Conservation (phyloP, 129 eudicot species). For the Artemisia argyi region DNA sequence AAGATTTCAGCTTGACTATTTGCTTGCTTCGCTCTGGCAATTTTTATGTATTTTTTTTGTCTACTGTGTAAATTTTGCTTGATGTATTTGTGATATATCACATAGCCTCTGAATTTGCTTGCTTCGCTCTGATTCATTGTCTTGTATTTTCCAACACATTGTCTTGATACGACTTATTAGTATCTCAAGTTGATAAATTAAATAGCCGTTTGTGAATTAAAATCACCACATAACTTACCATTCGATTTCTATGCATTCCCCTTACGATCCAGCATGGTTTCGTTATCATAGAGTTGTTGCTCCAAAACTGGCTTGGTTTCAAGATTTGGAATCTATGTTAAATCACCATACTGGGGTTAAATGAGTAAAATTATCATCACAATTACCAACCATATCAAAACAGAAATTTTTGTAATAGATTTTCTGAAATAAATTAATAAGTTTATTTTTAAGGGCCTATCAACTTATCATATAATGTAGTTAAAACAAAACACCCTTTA, state of each 20-base stretch:
- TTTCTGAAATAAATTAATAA: too few species aligned
- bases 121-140: background rate
- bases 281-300: background rate
- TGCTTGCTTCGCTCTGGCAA: background rate
- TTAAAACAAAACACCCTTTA: too few species aligned
- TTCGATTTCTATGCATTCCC: background rate
- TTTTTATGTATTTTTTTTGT: background rate
- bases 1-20: constrained; percentile 21
- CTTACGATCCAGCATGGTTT: background rate
- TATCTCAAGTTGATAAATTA: background rate
- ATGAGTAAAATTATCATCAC: too few species aligned
- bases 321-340: background rate
- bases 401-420: too few species aligned
- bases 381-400: too few species aligned
- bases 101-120: background rate
- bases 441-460: too few species aligned
- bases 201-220: background rate
- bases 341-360: background rate
- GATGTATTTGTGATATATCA: constrained; percentile 8
- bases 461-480: too few species aligned
- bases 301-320: too few species aligned
- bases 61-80: background rate
- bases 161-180: background rate
- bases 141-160: background rate
- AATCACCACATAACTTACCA: background rate